Conservation (phyloP, 345 rosid genomes). For the Moricandia moricandioides region DNA sequence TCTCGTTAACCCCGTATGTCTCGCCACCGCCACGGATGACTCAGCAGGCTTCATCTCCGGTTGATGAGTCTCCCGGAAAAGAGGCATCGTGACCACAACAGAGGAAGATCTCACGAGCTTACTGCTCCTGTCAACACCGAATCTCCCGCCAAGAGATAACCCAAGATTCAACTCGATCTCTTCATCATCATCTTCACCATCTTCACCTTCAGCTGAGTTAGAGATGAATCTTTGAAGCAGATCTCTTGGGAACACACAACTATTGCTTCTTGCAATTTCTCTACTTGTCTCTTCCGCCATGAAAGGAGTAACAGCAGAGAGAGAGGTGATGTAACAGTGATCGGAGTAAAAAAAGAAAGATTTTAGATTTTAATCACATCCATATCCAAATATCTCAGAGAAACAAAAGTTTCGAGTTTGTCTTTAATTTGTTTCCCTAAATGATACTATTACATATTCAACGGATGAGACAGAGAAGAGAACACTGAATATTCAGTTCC, state of each 20-base stretch:
- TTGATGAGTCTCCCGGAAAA: slow-evolving; percentile 26
- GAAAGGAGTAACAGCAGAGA: not conserved
- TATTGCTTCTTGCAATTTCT: slow-evolving; percentile 45
- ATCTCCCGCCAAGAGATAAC: slow-evolving; percentile 83
- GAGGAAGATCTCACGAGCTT: slow-evolving; percentile 68
- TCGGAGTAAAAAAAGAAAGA: not conserved
- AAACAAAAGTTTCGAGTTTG: not conserved
- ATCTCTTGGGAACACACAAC: slow-evolving; percentile 77
- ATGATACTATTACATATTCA: not conserved
- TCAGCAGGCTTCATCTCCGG: not conserved
- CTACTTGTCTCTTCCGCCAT: slow-evolving; percentile 60
- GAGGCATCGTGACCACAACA: slow-evolving; percentile 48
- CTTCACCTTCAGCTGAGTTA: slow-evolving; percentile 18
- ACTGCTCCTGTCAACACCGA: slow-evolving; percentile 72
- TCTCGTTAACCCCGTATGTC: slow-evolving; percentile 45
- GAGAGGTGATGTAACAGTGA: slow-evolving; percentile 29
- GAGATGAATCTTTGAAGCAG: slow-evolving; percentile 64
- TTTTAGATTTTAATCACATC: slow-evolving; percentile 25
- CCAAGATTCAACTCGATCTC: slow-evolving; percentile 87
- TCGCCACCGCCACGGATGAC: not conserved
- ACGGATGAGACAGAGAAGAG: slow-evolving; percentile 23
- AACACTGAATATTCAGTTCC: slow-evolving; percentile 29
- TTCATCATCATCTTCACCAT: slow-evolving; percentile 5
- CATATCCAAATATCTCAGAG: slow-evolving; percentile 1
- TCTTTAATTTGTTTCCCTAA: slow-evolving; percentile 3